A percentile compares a stretch with the other conserved stretches of the same genome.
Evolutionary conservation across 768 basidiomycete species (phyloP).

Genomic region (Neoboletus magnificus): DNA sequence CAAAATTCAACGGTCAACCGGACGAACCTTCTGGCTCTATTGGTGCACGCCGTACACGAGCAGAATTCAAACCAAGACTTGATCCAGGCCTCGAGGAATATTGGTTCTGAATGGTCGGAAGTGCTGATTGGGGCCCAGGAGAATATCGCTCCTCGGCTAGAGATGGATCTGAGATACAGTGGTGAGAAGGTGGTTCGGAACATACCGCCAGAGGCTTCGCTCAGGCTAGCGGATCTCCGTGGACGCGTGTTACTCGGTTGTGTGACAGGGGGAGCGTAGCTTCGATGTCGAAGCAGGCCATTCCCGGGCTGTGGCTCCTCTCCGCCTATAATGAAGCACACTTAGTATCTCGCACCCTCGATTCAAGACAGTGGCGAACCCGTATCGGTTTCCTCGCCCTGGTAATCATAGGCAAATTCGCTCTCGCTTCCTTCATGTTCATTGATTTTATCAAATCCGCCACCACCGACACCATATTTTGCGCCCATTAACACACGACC

Average conservation of each 20-base stretch:
- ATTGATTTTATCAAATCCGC: constrained; percentile 48
- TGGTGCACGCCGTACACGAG: constrained; percentile 39
- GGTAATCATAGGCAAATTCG: constrained; percentile 32
- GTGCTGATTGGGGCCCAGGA: constrained; percentile 15
- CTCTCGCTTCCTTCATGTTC: constrained; percentile 43
- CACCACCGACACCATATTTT: constrained; percentile 29
- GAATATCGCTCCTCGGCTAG: constrained; percentile 30
- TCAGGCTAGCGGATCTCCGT: constrained; percentile 74
- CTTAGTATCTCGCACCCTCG: constrained; percentile 16
- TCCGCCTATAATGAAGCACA: constrained; percentile 27
- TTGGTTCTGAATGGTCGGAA: constrained; percentile 20
- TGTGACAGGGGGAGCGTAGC: constrained; percentile 21
- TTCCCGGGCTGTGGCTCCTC: constrained; percentile 29
- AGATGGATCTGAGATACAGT: constrained; percentile 22
- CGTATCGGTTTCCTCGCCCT: constrained; percentile 39
- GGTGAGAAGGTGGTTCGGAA: constrained; percentile 26
- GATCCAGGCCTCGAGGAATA: constrained; percentile 40
- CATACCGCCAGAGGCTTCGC: constrained; percentile 46
- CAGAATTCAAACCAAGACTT: constrained; percentile 40
- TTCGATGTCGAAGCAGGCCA: constrained; percentile 27
- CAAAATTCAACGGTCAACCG: constrained; percentile 9
- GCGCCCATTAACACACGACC: constrained; percentile 47
- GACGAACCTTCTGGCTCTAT: constrained; percentile 44
- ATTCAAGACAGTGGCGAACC: constrained; percentile 28
- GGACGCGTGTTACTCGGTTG: constrained; percentile 52